A percentile compares a stretch with the other conserved stretches of the same genome.
phyloP scores from a whole-genome alignment of 2,329 filamentous ascomycete genomes.

The Fusarium sp. region DNA sequence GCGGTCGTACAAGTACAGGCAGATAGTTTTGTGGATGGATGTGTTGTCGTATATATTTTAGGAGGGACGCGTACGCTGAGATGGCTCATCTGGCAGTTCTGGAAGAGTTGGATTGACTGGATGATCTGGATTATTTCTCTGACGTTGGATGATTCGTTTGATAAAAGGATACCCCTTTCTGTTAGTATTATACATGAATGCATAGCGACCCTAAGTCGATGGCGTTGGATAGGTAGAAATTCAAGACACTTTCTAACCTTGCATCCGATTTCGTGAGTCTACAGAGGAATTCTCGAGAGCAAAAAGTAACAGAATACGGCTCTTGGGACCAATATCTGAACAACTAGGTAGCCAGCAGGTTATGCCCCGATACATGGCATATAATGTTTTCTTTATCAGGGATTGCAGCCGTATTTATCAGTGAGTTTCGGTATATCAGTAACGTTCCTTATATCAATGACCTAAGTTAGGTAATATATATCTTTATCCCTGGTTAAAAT shows the following conservation, averaged over 20 bases:
- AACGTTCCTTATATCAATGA: no score
- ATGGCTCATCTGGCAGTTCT: neutral
- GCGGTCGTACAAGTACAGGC: constrained; percentile 13
- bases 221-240: constrained; percentile 36
- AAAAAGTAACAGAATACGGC: neutral
- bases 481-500: no score
- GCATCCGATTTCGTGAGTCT: neutral
- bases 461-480: neutral
- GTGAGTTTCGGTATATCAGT: neutral
- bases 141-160: constrained; percentile 36
- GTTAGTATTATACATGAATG: constrained; percentile 28
- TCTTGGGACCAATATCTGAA: neutral
- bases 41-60: constrained; percentile 10
- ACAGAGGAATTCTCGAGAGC: neutral
- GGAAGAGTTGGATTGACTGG: constrained; percentile 8
- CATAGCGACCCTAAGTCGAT: constrained; percentile 27
- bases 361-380: no score
- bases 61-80: neutral
- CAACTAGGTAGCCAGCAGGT: neutral
- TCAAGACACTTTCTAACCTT: constrained; percentile 3
- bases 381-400: no score
- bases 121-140: constrained; percentile 27
- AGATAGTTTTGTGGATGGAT: constrained; percentile 14
- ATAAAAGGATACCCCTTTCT: constrained; percentile 42
- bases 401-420: no score